A percentile compares a stretch with the other conserved stretches of the same genome.
These are phyloP conservation scores for Trapa incisa DNA, from an alignment of 345 rosid genomes.

Conservation along the genomic window DNA sequence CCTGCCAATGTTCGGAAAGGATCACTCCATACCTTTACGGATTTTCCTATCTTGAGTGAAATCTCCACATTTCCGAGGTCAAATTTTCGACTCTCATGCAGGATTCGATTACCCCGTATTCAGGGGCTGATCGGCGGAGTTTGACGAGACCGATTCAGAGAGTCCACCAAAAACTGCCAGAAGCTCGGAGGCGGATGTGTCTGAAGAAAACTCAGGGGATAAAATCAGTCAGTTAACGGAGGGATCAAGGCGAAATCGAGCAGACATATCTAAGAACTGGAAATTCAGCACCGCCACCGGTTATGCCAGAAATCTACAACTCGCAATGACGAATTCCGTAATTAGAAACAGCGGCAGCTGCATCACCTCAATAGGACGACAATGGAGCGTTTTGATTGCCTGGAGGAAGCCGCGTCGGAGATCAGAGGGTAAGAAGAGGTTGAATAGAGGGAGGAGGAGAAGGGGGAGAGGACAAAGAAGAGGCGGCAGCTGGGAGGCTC, in stretches of 20 bases:
- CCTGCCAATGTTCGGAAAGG: neutral
- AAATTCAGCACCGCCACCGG: neutral
- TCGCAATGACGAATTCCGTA: neutral
- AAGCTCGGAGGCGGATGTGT: neutral
- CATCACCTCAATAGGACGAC: neutral
- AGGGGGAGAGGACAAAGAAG: neutral
- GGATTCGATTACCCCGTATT: slow-evolving; percentile 13
- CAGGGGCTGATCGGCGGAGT: slow-evolving; percentile 11
- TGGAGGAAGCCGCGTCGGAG: neutral
- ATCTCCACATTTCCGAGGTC: slow-evolving; percentile 21
- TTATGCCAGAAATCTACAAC: neutral
- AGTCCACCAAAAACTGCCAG: slow-evolving; percentile 4
- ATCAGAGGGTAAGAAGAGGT: neutral
- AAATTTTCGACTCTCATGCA: slow-evolving; percentile 10
- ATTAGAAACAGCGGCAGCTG: neutral
- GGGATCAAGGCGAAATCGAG: neutral
- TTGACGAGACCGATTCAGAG: neutral
- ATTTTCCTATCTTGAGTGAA: slow-evolving; percentile 12
- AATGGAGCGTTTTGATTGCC: neutral
- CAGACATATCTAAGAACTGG: neutral
- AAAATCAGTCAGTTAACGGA: no score
- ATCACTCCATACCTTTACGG: neutral
- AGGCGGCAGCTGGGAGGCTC: neutral
- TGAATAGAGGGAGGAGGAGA: neutral
- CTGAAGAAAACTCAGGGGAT: no score